phyloP scores from a whole-genome alignment of 495 filamentous ascomycete species.

The Friedmanniomyces endolithicus region DNA sequence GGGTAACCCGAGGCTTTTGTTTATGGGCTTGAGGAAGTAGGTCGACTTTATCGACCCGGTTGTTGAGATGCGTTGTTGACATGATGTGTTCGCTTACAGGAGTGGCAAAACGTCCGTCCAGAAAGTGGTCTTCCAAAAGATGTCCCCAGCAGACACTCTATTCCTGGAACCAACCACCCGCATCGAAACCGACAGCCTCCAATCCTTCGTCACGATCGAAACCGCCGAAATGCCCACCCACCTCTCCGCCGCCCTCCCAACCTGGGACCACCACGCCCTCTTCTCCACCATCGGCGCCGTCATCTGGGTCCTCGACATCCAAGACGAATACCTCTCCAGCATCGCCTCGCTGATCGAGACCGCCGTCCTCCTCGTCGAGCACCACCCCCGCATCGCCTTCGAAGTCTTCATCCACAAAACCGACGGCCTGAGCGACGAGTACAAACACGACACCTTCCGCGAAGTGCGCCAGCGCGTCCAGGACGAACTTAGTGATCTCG shows the following conservation, averaged over 20 bases:
- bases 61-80: not conserved
- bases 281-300: slow-evolving; percentile 86
- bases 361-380: slow-evolving; percentile 72
- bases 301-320: slow-evolving; percentile 97
- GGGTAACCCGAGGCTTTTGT: slow-evolving; percentile 70
- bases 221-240: slow-evolving; percentile 96
- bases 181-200: slow-evolving; percentile 85
- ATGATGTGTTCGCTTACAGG: slow-evolving; percentile 35
- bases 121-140: slow-evolving; percentile 94
- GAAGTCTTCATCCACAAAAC: slow-evolving; percentile 98
- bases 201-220: slow-evolving; percentile 98
- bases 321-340: slow-evolving; percentile 90
- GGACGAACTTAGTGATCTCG: slow-evolving; percentile 84
- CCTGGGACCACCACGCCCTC: slow-evolving; percentile 80
- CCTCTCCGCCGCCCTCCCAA: slow-evolving; percentile 72
- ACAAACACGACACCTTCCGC: slow-evolving; percentile 80
- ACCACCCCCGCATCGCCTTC: slow-evolving; percentile 83
- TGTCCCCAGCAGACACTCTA: slow-evolving; percentile 85
- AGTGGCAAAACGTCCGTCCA: slow-evolving; percentile 97
- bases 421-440: slow-evolving; percentile 88
- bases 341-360: slow-evolving; percentile 75
- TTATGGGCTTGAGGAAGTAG: slow-evolving; percentile 93
- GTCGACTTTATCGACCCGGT: not conserved
- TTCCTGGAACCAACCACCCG: slow-evolving; percentile 88
- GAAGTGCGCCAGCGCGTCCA: slow-evolving; percentile 95